Conservation (phyloP, 2,329 filamentous ascomycete genomes). For the Microdochium paspali region DNA sequence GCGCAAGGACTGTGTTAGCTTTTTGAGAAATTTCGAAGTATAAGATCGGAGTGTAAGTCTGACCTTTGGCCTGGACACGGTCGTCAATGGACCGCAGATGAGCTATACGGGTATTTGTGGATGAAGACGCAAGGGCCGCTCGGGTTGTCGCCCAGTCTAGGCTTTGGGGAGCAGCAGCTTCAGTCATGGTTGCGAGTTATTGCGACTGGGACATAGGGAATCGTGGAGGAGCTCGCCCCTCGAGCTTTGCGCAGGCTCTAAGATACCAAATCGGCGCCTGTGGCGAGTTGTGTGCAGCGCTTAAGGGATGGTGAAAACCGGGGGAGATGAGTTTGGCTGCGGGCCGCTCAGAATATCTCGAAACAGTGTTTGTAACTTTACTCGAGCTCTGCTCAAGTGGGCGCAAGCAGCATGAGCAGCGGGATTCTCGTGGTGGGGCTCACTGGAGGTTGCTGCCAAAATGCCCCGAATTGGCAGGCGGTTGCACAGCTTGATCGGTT, state of each 20-base stretch:
- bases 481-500: not conserved
- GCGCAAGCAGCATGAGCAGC: no score
- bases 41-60: conserved; percentile 8
- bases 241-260: not conserved
- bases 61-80: conserved; percentile 45
- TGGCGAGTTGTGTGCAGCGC: not conserved
- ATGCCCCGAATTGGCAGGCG: not conserved
- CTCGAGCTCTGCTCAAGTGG: not conserved
- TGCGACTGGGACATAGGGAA: not conserved
- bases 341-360: not conserved
- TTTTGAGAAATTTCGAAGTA: not conserved
- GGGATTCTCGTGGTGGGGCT: not conserved
- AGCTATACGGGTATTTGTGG: conserved; percentile 44
- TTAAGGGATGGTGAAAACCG: no score
- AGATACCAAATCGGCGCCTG: no score
- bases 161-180: conserved; percentile 28
- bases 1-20: conserved; percentile 1
- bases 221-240: not conserved
- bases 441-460: not conserved
- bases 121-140: conserved; percentile 50
- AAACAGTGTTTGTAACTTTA: not conserved
- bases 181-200: conserved; percentile 34
- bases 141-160: conserved; percentile 41
- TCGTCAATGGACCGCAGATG: conserved; percentile 49
- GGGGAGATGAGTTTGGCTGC: no score